A percentile compares a stretch with the other conserved stretches of the same genome.
Evolutionary conservation across 768 basidiomycete genomes (phyloP).

Genomic region (Boletus reticulatus): DNA sequence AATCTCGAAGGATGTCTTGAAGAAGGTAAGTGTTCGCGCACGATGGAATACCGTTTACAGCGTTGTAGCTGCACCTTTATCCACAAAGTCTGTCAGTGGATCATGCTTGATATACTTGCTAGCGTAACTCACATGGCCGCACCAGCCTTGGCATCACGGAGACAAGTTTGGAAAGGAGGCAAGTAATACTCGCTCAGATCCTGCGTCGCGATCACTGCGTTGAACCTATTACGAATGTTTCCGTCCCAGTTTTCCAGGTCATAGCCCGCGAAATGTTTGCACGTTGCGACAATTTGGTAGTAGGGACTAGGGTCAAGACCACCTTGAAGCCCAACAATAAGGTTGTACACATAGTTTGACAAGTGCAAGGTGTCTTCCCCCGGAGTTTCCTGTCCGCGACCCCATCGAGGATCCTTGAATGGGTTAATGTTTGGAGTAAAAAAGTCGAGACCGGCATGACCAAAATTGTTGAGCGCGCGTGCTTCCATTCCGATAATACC

Average conservation of each 20-base stretch:
- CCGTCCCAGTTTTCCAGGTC: slow-evolving; percentile 59
- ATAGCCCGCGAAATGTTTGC: slow-evolving; percentile 62
- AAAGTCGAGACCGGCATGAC: slow-evolving; percentile 52
- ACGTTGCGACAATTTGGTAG: slow-evolving; percentile 53
- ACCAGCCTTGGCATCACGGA: slow-evolving; percentile 58
- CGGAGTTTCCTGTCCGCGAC: slow-evolving; percentile 59
- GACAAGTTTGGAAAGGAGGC: slow-evolving; percentile 55
- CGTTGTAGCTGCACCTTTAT: slow-evolving; percentile 52
- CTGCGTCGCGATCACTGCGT: slow-evolving; percentile 52
- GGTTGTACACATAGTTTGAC: slow-evolving; percentile 50
- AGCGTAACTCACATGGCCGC: slow-evolving; percentile 42
- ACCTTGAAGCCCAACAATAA: slow-evolving; percentile 55
- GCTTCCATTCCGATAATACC: slow-evolving; percentile 55
- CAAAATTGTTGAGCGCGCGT: slow-evolving; percentile 55
- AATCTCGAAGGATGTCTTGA: slow-evolving; percentile 48
- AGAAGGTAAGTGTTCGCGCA: slow-evolving; percentile 55
- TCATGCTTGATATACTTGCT: not conserved
- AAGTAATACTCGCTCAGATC: slow-evolving; percentile 57
- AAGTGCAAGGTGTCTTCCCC: slow-evolving; percentile 59
- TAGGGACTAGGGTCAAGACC: slow-evolving; percentile 51
- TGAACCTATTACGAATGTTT: slow-evolving; percentile 46
- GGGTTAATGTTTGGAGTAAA: slow-evolving; percentile 54
- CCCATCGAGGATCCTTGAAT: slow-evolving; percentile 65
- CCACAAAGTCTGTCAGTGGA: not conserved
- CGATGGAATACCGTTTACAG: slow-evolving; percentile 56